Evolutionary conservation across 2,329 filamentous ascomycete species (phyloP).

Genomic region (Aspergillus udagawae): DNA sequence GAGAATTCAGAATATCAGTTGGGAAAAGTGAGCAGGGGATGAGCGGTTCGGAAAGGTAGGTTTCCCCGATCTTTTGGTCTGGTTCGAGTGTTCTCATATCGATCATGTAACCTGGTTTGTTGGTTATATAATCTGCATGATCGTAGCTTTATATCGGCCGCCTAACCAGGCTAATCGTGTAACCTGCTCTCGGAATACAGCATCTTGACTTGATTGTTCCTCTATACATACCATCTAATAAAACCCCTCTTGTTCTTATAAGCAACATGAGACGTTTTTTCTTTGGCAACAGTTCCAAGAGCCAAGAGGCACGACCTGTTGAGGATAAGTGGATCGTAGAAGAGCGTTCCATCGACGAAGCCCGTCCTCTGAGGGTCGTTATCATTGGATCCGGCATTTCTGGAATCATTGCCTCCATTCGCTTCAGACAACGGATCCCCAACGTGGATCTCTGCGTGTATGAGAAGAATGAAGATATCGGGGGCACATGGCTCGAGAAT

Average conservation of each 20-base stretch:
- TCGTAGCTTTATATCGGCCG: not conserved
- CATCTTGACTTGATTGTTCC: not conserved
- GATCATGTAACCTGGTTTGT: not conserved
- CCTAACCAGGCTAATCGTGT: not conserved
- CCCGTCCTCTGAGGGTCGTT: constrained; percentile 29
- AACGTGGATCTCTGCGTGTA: constrained; percentile 35
- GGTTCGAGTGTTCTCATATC: not conserved
- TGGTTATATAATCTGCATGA: not conserved
- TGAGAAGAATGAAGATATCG: constrained; percentile 33
- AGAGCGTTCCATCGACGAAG: constrained; percentile 31
- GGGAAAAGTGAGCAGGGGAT: not conserved
- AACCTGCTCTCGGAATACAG: not conserved
- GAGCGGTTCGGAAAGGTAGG: not conserved
- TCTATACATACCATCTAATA: not conserved
- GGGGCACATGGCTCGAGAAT: constrained; percentile 35
- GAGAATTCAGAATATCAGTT: not conserved
- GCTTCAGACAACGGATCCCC: constrained; percentile 34
- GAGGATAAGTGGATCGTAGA: constrained; percentile 19
- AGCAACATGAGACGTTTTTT: not conserved
- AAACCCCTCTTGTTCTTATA: not conserved
- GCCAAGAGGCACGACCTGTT: not conserved
- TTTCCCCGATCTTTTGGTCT: not conserved
- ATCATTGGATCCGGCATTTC: constrained; percentile 39
- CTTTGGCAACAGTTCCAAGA: not conserved
- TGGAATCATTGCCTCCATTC: constrained; percentile 36